A percentile compares a stretch with the other conserved stretches of the same genome.
Evolutionary conservation across 345 rosid species (phyloP).

Genomic region (Lumnitzera racemosa): DNA sequence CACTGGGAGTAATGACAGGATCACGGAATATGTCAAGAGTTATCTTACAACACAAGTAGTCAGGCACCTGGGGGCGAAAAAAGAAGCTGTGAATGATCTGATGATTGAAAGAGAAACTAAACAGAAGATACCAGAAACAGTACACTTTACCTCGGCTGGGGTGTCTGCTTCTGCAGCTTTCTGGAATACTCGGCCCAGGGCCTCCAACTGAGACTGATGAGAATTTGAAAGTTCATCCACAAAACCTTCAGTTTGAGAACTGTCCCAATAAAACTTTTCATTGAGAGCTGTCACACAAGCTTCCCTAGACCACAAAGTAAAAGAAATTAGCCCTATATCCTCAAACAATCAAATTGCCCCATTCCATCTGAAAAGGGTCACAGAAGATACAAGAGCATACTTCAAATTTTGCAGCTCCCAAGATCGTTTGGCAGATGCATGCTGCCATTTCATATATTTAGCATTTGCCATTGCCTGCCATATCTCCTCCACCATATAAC

Average conservation of each 20-base stretch:
- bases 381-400: slow-evolving; percentile 41
- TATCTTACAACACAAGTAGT: slow-evolving; percentile 76
- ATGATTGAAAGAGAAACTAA: background rate
- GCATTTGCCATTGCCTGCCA: slow-evolving; percentile 91
- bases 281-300: slow-evolving; percentile 72
- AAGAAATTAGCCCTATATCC: background rate
- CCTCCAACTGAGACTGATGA: slow-evolving; percentile 36
- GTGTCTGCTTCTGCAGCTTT: slow-evolving; percentile 63
- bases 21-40: slow-evolving; percentile 84
- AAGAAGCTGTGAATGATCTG: background rate
- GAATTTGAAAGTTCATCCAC: slow-evolving; percentile 31
- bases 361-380: background rate
- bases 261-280: slow-evolving; percentile 45
- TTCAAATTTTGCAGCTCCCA: slow-evolving; percentile 79
- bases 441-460: slow-evolving; percentile 78
- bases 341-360: background rate
- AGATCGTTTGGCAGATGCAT: slow-evolving; percentile 45
- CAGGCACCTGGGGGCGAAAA: slow-evolving; percentile 58
- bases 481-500: slow-evolving; percentile 77
- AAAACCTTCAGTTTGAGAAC: slow-evolving; percentile 45
- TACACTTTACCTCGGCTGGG: slow-evolving; percentile 44
- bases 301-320: slow-evolving; percentile 41
- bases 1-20: slow-evolving; percentile 88
- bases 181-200: slow-evolving; percentile 48
- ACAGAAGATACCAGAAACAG: background rate